Evolutionary conservation across 2,329 filamentous ascomycete genomes (phyloP), one percentile per base, ranked within the genome.

Genomic region (Decorospora gaudefroyi): DNA sequence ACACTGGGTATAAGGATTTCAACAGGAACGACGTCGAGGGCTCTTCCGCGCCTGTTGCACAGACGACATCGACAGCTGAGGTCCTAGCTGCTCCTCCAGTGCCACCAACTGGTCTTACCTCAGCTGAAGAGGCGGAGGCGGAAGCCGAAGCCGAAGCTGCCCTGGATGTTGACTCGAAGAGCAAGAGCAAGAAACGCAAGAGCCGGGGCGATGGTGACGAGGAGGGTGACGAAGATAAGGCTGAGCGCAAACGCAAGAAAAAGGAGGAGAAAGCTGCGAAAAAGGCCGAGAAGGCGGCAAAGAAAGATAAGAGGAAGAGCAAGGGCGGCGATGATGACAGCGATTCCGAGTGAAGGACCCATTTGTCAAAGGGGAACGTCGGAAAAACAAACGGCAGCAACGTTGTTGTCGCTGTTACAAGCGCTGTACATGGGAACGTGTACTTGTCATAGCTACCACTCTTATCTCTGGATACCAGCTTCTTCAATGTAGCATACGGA

Each of bases 1-100:
- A 88, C 61, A 76, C 82, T 25, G 87, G 88, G 58, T 99, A 99
- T 81, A 92, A 90, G 75, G 93, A 97, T 77, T 96, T 64, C 46
- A 65, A 58, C 49, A 59, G 60, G 32, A 54, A 49, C 7, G 51
- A 59, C 23, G 42, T 53, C 16, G 56, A 61, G 17, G 61, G 57
- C 30, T 49, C 55, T 6, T 49, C 55, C 7, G 54, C 53, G 17
- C 57, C 58, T 8, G 39, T 67, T 23, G 65, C 59, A 18, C 64
- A 68, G 37, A 70, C 62, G 13, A 68, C 67, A 6, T 57, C 62
- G 4, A 59, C 59, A 13, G 35, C 58, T 10, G 66, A 70, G 26
- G 70, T 75, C 11, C 61, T 70, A 19, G 58, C 60, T 23, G 68
- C 69, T 16, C 68, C 70, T 17, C 51, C 69, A 10, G 58, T 72